These are phyloP conservation scores for Brassica incana DNA, from an alignment of 345 rosid genomes.

Conservation along the genomic window DNA sequence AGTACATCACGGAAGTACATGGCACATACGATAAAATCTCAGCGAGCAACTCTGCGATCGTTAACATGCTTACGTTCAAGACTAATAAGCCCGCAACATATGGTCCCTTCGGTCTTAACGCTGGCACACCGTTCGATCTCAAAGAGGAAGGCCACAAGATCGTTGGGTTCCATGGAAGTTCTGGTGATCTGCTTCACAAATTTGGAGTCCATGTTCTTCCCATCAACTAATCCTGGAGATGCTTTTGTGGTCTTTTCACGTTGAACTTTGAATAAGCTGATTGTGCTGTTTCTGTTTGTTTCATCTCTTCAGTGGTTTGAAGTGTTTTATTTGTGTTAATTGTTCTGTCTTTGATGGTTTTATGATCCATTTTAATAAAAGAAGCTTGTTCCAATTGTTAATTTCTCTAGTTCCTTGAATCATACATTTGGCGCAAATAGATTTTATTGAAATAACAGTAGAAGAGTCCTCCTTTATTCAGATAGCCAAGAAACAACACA, in stretches of 20 bases:
- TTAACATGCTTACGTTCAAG: background rate
- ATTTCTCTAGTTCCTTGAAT: background rate
- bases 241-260: background rate
- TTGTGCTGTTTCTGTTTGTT: background rate
- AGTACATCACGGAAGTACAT: background rate
- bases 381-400: background rate
- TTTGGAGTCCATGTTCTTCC: conserved; percentile 38
- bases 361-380: conserved; percentile 1
- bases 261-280: conserved; percentile 3
- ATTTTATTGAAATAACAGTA: background rate
- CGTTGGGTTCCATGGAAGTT: conserved; percentile 39
- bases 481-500: background rate
- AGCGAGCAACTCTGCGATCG: background rate
- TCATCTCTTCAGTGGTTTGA: background rate
- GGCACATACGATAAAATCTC: background rate
- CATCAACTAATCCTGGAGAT: conserved; percentile 4
- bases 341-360: conserved; percentile 1
- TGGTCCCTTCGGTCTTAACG: conserved; percentile 28
- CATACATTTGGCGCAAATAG: background rate
- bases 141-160: conserved; percentile 22
- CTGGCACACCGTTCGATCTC: conserved; percentile 16
- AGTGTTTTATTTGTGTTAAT: background rate
- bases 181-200: conserved; percentile 17
- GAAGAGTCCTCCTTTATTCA: conserved; percentile 9
- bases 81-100: background rate